Evolutionary conservation across 2,329 filamentous ascomycete genomes (phyloP).

Genomic region (Arachnomyces sp.): DNA sequence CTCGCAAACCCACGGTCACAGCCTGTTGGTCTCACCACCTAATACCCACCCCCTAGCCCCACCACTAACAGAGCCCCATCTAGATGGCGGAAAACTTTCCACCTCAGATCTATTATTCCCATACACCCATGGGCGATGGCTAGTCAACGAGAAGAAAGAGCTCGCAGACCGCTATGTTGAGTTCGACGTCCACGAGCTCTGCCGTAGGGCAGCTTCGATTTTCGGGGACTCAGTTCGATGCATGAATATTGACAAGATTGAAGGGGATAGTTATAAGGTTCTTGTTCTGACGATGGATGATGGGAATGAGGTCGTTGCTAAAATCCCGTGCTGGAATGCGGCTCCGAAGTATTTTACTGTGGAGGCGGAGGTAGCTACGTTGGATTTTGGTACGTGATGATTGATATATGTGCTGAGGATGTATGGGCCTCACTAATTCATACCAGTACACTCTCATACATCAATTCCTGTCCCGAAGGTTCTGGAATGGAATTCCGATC

Average conservation of each 20-base stretch:
- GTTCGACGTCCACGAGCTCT: conserved; percentile 25
- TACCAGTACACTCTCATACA: conserved; percentile 29
- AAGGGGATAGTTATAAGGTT: conserved; percentile 5
- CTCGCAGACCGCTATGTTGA: conserved; percentile 18
- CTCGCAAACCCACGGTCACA: no score
- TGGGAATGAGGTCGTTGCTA: conserved; percentile 18
- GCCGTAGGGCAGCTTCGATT: conserved; percentile 15
- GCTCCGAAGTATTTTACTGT: conserved; percentile 10
- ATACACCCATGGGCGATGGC: conserved; percentile 24
- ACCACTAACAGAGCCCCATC: no score
- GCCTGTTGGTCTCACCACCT: no score
- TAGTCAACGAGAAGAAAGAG: conserved; percentile 19
- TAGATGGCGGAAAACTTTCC: no score
- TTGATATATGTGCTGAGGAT: no score
- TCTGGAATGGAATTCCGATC: conserved; percentile 35
- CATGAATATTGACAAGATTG: conserved; percentile 12
- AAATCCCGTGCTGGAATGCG: conserved; percentile 20
- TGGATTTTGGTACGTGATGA: no score
- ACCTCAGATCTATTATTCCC: conserved; percentile 10
- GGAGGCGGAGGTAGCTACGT: no score
- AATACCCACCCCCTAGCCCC: no score
- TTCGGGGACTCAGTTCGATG: conserved; percentile 17
- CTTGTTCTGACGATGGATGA: conserved; percentile 8
- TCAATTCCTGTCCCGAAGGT: conserved; percentile 35
- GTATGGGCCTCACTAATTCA: no score